A percentile compares a stretch with the other conserved stretches of the same genome.
phyloP scores from a whole-genome alignment of 345 rosid genomes.

The Kandelia obovata region DNA sequence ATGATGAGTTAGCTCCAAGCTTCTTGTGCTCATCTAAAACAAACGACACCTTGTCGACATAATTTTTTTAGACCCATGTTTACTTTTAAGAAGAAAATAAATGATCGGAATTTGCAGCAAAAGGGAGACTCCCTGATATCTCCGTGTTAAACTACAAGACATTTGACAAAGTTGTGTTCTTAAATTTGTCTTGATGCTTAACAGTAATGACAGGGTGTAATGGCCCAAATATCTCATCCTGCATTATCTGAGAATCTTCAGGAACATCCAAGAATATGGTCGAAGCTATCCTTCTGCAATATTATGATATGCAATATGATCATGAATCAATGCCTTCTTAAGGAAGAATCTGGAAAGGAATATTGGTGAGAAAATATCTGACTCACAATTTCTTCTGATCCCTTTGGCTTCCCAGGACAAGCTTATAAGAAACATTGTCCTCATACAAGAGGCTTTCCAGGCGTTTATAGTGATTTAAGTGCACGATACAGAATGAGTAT shows the following conservation, averaged over 20 bases:
- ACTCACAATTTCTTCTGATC: slow-evolving; percentile 38
- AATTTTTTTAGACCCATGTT: too few relatives aligned
- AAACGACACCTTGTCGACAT: too few relatives aligned
- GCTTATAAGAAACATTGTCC: slow-evolving; percentile 31
- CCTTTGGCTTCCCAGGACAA: slow-evolving; percentile 46
- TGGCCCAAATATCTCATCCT: slow-evolving; percentile 65
- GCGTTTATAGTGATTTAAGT: slow-evolving; percentile 35
- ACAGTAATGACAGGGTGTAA: slow-evolving; percentile 49
- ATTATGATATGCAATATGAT: not conserved
- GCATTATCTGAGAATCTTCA: slow-evolving; percentile 43
- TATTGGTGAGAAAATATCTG: not conserved
- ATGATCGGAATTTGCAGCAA: too few relatives aligned
- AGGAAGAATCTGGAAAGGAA: not conserved
- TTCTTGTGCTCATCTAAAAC: not conserved
- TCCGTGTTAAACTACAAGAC: too few relatives aligned
- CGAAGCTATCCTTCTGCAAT: slow-evolving; percentile 46
- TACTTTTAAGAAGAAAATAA: too few relatives aligned
- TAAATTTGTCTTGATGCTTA: slow-evolving; percentile 2
- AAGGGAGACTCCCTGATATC: too few relatives aligned
- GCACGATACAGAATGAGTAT: slow-evolving; percentile 42
- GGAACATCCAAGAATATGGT: slow-evolving; percentile 48
- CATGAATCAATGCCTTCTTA: not conserved
- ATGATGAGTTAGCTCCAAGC: not conserved
- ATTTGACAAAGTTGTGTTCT: not conserved
- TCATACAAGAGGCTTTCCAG: slow-evolving; percentile 41